Conservation (phyloP, 805 yeast genomes). For the Saccharomyces mikatae region DNA sequence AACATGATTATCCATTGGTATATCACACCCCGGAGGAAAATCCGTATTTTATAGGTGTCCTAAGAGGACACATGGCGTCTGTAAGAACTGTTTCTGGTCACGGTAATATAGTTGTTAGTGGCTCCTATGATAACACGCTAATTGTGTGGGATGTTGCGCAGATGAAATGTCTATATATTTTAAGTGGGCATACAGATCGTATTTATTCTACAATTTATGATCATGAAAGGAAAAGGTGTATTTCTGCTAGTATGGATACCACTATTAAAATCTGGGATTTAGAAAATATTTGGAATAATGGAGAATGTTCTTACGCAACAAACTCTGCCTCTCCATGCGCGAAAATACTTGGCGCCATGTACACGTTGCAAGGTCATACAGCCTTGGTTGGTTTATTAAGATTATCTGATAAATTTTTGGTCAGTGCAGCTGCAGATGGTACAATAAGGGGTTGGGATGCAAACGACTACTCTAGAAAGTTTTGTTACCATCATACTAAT, state of each 20-base stretch:
- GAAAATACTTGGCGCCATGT: conserved; percentile 32
- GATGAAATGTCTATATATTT: conserved; percentile 61
- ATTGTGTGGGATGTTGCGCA: conserved; percentile 86
- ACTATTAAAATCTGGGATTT: conserved; percentile 87
- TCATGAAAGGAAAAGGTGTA: conserved; percentile 65
- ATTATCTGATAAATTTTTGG: conserved; percentile 64
- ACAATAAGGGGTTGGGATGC: conserved; percentile 93
- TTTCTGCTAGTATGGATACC: conserved; percentile 87
- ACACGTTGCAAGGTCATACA: conserved; percentile 77
- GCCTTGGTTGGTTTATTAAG: conserved; percentile 84
- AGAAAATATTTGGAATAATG: conserved; percentile 55
- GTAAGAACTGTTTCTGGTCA: conserved; percentile 84
- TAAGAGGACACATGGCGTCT: conserved; percentile 69
- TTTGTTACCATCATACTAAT: conserved; percentile 63
- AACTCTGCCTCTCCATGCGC: conserved; percentile 20
- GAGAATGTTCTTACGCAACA: conserved; percentile 19
- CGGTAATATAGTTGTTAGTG: conserved; percentile 77
- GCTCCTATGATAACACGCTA: conserved; percentile 83
- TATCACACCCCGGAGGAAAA: conserved; percentile 33
- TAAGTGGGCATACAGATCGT: conserved; percentile 77
- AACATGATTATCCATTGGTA: conserved; percentile 12
- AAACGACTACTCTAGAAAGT: conserved; percentile 53
- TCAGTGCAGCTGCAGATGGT: conserved; percentile 94
- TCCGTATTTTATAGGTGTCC: conserved; percentile 59
- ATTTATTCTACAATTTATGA: conserved; percentile 88